phyloP scores from a whole-genome alignment of 768 basidiomycete species.

The Auricularia heimuer region DNA sequence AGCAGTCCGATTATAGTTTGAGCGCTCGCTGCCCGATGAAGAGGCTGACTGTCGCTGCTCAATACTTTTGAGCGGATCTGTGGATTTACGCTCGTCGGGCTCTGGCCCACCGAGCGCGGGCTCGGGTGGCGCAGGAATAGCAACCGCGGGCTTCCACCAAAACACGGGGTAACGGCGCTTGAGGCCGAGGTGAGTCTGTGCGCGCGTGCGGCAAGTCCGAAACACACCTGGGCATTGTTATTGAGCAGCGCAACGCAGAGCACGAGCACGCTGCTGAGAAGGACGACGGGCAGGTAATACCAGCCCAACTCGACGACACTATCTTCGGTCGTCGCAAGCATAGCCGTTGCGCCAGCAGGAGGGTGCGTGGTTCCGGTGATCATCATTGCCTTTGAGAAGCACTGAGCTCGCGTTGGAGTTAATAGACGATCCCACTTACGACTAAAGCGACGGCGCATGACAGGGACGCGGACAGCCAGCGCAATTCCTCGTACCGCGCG shows the following conservation, averaged over 20 bases:
- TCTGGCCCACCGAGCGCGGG: background rate
- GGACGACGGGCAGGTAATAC: conserved; percentile 42
- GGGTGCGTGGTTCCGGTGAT: conserved; percentile 44
- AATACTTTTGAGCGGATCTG: background rate
- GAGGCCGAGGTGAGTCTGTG: background rate
- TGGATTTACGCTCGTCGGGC: background rate
- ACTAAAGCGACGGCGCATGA: conserved; percentile 31
- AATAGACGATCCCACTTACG: background rate
- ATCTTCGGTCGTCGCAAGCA: conserved; percentile 35
- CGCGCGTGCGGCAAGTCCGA: background rate
- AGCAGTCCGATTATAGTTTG: background rate
- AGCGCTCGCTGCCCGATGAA: background rate
- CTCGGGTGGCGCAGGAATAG: background rate
- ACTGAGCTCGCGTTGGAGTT: background rate
- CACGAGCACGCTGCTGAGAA: conserved; percentile 36
- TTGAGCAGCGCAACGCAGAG: conserved; percentile 36
- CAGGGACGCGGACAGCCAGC: conserved; percentile 41
- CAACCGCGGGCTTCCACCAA: conserved; percentile 27
- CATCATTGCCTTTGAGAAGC: conserved; percentile 29
- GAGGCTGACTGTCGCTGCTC: background rate
- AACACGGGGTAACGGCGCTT: conserved; percentile 35
- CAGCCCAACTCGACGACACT: conserved; percentile 37
- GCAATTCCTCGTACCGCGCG: conserved; percentile 29
- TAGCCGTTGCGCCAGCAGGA: conserved; percentile 49
- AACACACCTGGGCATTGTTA: conserved; percentile 36